A percentile compares a stretch with the other conserved stretches of the same genome.
Conservation (phyloP, 2,329 filamentous ascomycete genomes). For the Cladosporium sp. region DNA sequence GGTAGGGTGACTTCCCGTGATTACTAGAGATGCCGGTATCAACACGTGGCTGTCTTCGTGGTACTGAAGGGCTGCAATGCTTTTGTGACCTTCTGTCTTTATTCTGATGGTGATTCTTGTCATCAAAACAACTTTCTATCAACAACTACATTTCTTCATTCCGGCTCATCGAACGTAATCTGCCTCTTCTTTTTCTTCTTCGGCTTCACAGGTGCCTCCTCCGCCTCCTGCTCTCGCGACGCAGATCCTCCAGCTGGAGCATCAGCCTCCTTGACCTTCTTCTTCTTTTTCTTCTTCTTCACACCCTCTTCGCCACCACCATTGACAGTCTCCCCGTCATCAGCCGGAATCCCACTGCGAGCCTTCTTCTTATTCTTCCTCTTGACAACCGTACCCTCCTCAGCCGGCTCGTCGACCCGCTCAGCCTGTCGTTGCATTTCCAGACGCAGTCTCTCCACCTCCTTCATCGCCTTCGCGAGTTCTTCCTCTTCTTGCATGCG, state of each 20-base stretch:
- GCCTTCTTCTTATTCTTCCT: constrained; percentile 50
- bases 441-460: constrained; percentile 79
- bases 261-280: constrained; percentile 23
- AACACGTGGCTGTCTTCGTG: no score
- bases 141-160: neutral
- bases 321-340: constrained; percentile 16
- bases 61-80: no score
- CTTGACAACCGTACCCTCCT: constrained; percentile 62
- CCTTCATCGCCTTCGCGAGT: constrained; percentile 82
- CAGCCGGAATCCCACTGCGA: constrained; percentile 14
- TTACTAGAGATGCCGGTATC: no score
- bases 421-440: constrained; percentile 86
- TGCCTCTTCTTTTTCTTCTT: constrained; percentile 41
- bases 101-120: no score
- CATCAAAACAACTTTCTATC: no score
- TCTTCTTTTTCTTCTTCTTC: constrained; percentile 43
- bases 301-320: constrained; percentile 19
- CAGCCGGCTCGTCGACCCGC: constrained; percentile 52
- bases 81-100: no score
- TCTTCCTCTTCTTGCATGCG: constrained; percentile 76
- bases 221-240: constrained; percentile 14
- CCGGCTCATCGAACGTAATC: constrained; percentile 27
- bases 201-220: constrained; percentile 17
- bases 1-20: no score
- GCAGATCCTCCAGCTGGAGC: constrained; percentile 1